These are phyloP conservation scores for Leccinum incarnatum DNA, from an alignment of 768 basidiomycete genomes.

Conservation along the genomic window DNA sequence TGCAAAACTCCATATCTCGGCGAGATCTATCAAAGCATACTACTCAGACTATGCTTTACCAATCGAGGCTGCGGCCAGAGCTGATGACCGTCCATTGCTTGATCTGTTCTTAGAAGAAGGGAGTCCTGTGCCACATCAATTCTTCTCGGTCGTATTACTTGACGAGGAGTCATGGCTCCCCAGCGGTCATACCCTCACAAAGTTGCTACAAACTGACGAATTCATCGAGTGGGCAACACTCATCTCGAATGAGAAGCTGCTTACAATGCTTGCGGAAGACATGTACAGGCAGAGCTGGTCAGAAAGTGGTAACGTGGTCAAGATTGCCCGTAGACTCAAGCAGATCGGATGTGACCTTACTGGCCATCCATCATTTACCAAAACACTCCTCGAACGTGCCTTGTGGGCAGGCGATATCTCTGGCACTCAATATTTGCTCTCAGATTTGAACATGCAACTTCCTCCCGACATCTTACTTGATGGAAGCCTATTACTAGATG, in stretches of 20 bases:
- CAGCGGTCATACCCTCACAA: neutral
- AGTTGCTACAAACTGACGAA: neutral
- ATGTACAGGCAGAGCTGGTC: neutral
- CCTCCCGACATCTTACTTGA: too few species aligned
- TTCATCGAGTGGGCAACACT: neutral
- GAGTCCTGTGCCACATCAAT: neutral
- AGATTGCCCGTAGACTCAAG: neutral
- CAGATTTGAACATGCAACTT: neutral
- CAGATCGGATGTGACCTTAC: neutral
- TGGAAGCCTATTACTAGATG: too few species aligned
- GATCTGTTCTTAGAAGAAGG: neutral
- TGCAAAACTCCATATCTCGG: neutral
- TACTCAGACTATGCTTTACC: neutral
- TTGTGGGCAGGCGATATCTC: neutral
- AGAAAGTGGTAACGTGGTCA: neutral
- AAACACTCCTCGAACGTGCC: neutral
- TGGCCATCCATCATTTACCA: neutral
- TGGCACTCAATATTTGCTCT: neutral
- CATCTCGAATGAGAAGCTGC: neutral
- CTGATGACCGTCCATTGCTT: neutral
- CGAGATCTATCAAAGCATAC: neutral
- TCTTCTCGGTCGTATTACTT: too few species aligned
- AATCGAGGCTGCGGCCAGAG: neutral
- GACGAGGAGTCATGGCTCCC: too few species aligned
- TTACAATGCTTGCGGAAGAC: neutral